These are phyloP conservation scores for Amanita phalloides DNA, from an alignment of 768 basidiomycete species.

Conservation along the genomic window DNA sequence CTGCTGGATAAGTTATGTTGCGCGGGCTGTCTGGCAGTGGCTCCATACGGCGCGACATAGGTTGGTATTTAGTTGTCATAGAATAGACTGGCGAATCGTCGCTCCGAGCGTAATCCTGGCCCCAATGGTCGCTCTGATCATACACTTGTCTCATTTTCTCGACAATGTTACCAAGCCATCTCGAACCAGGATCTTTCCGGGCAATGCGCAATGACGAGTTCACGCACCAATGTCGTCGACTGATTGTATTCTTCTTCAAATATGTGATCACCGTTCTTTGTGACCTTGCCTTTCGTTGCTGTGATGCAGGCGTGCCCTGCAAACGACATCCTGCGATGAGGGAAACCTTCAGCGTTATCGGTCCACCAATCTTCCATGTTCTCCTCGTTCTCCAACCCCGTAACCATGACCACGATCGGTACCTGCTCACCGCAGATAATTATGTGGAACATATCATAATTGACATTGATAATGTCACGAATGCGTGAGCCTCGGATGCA, in stretches of 20 bases:
- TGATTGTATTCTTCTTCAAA: constrained; percentile 13
- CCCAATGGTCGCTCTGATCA: background rate
- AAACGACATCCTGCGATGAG: constrained; percentile 19
- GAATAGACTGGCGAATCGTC: background rate
- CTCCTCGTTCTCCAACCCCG: constrained; percentile 26
- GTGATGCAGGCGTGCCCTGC: constrained; percentile 22
- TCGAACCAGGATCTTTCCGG: background rate
- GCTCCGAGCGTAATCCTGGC: background rate
- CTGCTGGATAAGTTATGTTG: too few relatives aligned
- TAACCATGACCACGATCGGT: constrained; percentile 24
- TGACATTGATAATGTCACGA: constrained; percentile 13
- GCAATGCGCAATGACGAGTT: constrained; percentile 5
- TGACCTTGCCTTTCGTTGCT: constrained; percentile 11
- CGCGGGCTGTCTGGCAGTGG: too few relatives aligned
- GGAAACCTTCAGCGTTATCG: constrained; percentile 18
- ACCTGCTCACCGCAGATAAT: constrained; percentile 25
- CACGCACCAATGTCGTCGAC: background rate
- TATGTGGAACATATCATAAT: constrained; percentile 26
- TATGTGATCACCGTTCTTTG: constrained; percentile 9
- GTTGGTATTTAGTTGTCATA: too few relatives aligned
- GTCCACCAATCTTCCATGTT: constrained; percentile 28
- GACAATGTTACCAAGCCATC: background rate
- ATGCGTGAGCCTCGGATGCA: constrained; percentile 22
- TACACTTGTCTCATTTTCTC: constrained; percentile 1
- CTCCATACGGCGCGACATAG: too few relatives aligned